Evolutionary conservation across 2,329 filamentous ascomycete genomes (phyloP).

Genomic region (Fusarium sp.): DNA sequence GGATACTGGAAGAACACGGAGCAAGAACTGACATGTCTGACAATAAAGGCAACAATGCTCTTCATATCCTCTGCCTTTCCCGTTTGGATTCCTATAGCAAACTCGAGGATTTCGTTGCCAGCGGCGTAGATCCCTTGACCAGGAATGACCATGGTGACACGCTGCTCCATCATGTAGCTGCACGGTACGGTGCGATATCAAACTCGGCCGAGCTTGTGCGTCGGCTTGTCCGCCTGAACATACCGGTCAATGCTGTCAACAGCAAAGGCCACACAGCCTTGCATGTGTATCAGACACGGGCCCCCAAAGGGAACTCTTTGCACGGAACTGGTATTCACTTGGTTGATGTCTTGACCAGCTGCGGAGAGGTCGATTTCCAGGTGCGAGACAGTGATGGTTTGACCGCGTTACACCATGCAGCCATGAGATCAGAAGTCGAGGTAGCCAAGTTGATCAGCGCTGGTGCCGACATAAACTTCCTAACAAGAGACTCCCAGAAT

Average conservation of each 20-base stretch:
- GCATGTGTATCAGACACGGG: conserved; percentile 14
- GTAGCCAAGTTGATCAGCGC: conserved; percentile 9
- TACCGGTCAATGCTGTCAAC: conserved; percentile 34
- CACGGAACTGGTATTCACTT: neutral
- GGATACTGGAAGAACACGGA: conserved; percentile 7
- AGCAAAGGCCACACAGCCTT: conserved; percentile 23
- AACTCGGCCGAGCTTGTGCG: neutral
- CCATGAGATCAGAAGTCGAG: conserved; percentile 17
- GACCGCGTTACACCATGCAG: conserved; percentile 29
- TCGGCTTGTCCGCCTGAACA: conserved; percentile 25
- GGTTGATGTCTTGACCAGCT: conserved; percentile 13
- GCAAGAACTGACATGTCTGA: conserved; percentile 12
- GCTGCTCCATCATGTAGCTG: conserved; percentile 23
- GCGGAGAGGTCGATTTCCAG: conserved; percentile 10
- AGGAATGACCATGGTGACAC: conserved; percentile 28
- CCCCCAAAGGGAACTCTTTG: neutral
- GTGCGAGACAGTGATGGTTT: conserved; percentile 27
- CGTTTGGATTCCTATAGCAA: accelerated
- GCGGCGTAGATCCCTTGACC: conserved; percentile 22
- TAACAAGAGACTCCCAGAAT: conserved; percentile 30
- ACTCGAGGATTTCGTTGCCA: conserved; percentile 3
- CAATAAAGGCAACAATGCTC: conserved; percentile 22
- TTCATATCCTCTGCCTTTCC: conserved; percentile 1
- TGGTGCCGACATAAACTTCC: conserved; percentile 7
- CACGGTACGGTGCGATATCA: neutral